Percentiles rank a stretch among this genome's conserved stretches.
Evolutionary conservation across 257 asterid species (phyloP).

Genomic region (Solanum pinnatisectum): DNA sequence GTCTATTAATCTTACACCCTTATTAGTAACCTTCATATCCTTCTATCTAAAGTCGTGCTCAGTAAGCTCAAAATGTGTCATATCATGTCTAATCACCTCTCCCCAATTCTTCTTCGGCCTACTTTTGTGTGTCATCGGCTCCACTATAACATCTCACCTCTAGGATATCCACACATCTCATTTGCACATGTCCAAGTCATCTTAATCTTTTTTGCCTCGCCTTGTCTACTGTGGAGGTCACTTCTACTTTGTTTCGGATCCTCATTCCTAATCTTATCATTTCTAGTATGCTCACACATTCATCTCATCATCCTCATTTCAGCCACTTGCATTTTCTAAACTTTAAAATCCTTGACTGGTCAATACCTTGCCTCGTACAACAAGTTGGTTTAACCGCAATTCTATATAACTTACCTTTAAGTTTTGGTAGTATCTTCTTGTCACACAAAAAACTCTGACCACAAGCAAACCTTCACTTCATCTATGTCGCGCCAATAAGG

Average conservation of each 20-base stretch:
- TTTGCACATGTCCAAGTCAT: not conserved
- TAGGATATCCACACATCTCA: not conserved
- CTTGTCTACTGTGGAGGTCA: too few species aligned
- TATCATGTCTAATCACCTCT: too few species aligned
- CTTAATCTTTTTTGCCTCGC: too few species aligned
- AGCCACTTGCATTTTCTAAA: not conserved
- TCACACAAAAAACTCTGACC: not conserved
- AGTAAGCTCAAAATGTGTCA: not conserved
- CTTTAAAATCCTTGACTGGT: not conserved
- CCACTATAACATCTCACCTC: not conserved
- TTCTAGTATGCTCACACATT: not conserved
- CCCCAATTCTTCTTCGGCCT: too few species aligned
- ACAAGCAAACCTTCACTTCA: not conserved
- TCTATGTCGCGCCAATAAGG: not conserved
- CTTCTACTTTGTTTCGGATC: not conserved
- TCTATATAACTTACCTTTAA: not conserved
- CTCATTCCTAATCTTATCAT: not conserved
- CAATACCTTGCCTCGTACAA: not conserved
- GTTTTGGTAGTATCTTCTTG: not conserved
- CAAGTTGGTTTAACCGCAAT: not conserved
- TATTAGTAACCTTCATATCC: rapidly evolving
- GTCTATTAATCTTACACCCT: not conserved
- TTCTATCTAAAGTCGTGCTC: too few species aligned
- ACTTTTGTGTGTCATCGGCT: not conserved
- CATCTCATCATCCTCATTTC: too few species aligned